Conservation (phyloP, 345 rosid species). For the Pugionium cornutum region DNA sequence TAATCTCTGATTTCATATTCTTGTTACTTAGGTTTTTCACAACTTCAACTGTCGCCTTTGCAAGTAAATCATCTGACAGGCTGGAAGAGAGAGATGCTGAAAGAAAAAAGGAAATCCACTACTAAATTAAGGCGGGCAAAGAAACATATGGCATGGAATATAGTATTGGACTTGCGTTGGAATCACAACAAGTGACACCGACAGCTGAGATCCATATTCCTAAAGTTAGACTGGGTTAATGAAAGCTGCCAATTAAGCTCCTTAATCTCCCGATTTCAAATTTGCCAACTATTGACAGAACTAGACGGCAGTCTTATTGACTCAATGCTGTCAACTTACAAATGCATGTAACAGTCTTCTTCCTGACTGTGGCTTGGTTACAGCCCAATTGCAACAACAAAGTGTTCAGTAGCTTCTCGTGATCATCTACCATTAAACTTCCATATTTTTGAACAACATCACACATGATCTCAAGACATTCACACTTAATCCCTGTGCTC, state of each 20-base stretch:
- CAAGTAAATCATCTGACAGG: conserved; percentile 90
- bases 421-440: conserved; percentile 73
- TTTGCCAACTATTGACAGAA: conserved; percentile 9
- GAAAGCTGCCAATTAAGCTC: conserved; percentile 3
- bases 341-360: conserved; percentile 90
- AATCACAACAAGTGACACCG: conserved; percentile 23
- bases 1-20: conserved; percentile 78
- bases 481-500: conserved; percentile 91
- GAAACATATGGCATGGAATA: background rate
- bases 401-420: conserved; percentile 69
- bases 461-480: conserved; percentile 93
- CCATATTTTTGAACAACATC: conserved; percentile 97
- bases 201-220: conserved; percentile 16
- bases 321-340: conserved; percentile 54
- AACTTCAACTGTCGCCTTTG: conserved; percentile 76
- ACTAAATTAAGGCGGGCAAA: background rate
- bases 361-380: conserved; percentile 87
- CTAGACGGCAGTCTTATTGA: conserved; percentile 10
- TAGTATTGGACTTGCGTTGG: background rate
- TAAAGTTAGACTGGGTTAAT: background rate
- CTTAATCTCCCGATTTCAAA: background rate
- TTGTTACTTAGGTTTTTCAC: conserved; percentile 66
- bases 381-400: conserved; percentile 77
- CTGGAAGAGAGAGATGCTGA: conserved; percentile 97
- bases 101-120: conserved; percentile 34